Base-by-base conservation (phyloP, 306 rosid genomes). In the Glycine tomentella region DNA sequence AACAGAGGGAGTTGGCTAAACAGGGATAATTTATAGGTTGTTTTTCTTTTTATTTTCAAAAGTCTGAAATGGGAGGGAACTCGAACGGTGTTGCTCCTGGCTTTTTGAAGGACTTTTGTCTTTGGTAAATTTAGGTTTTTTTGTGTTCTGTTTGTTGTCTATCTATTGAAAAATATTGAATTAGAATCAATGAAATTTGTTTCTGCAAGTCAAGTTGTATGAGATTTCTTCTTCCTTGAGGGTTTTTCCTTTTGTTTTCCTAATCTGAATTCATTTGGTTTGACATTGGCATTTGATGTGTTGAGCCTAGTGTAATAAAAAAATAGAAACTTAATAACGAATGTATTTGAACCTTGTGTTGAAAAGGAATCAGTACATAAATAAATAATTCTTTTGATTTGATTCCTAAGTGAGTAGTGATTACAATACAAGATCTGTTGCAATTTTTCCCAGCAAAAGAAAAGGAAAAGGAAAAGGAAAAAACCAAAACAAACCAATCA, bases 371-470 rank as follows among this genome's bases (percentile, higher is more conserved):
- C 16, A 55, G 59, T 45, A 42, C 15, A 59, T 36, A 36, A 45
- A 25, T 44, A 45, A 44, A 73, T 46, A 66, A 61, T 56, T 65
- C 73, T 53, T 77, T 77, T 62, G 61, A 52, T 77, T 86, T 59
- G 79, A 68, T 68, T 87, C 76, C 90, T 58, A 83, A 20, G 25
- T 20, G 25, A 20, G 25, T 1, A 20, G 1, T 20, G 25, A 20
- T 20, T 20, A 20, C 25, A 20, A 20, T 20, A 20, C 25, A 20
- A 20, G 25, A 20, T 20, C 25, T 20, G 25, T 74, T 86, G 59
- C 84, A 73, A 20, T 9, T 3, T 36, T 61, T 16, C 57, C 7
- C 38, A 8, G 76, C 38, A 46, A 78, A 14, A 69, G 52, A 31
- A 72, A 6, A 16, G 57, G 62, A 40, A n/a, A n/a, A n/a, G n/a